Percentiles rank a stretch among this genome's conserved stretches.
phyloP scores from a whole-genome alignment of 2,329 filamentous ascomycete species.

The Alternaria panax region DNA sequence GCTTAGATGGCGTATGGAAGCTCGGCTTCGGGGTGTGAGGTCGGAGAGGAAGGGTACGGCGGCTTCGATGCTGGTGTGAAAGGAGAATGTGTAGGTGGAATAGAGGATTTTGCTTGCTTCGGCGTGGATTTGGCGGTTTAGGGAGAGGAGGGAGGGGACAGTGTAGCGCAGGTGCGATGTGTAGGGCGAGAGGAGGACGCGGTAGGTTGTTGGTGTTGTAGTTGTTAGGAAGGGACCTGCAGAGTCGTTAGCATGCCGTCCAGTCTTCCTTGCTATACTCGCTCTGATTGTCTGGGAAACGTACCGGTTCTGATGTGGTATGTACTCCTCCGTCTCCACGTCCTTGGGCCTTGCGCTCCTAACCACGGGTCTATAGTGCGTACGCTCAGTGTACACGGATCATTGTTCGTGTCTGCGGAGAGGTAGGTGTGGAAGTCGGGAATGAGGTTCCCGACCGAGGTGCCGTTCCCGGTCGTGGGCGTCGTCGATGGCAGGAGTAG shows the following conservation, averaged over 20 bases:
- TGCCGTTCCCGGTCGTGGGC: slow-evolving; percentile 37
- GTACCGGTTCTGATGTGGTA: slow-evolving; percentile 50
- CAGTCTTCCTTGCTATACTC: background rate
- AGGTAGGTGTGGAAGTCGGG: slow-evolving; percentile 55
- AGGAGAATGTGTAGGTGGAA: slow-evolving; percentile 64
- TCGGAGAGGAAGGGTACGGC: slow-evolving; percentile 67
- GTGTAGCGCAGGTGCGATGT: slow-evolving; percentile 57
- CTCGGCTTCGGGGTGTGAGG: slow-evolving; percentile 59
- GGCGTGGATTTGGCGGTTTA: slow-evolving; percentile 55
- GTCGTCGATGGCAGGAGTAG: slow-evolving; percentile 52
- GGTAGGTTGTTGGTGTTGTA: slow-evolving; percentile 64
- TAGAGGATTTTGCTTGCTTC: slow-evolving; percentile 67
- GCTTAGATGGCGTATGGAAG: slow-evolving; percentile 59
- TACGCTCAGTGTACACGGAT: slow-evolving; percentile 50
- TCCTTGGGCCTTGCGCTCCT: slow-evolving; percentile 29
- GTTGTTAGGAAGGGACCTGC: slow-evolving; percentile 53
- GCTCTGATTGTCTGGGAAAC: slow-evolving; percentile 2
- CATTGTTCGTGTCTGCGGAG: slow-evolving; percentile 37
- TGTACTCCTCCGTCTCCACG: slow-evolving; percentile 46
- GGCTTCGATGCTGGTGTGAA: slow-evolving; percentile 67
- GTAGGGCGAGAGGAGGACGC: slow-evolving; percentile 54
- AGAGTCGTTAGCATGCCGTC: slow-evolving; percentile 20
- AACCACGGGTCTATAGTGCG: slow-evolving; percentile 55
- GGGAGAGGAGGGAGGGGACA: slow-evolving; percentile 36
- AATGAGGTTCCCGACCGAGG: slow-evolving; percentile 44